Percentiles rank a stretch among this genome's conserved stretches.
These are phyloP conservation scores for Phytophthora hybrid DNA, from an alignment of 352 stramenopile genomes.

Conservation along the genomic window DNA sequence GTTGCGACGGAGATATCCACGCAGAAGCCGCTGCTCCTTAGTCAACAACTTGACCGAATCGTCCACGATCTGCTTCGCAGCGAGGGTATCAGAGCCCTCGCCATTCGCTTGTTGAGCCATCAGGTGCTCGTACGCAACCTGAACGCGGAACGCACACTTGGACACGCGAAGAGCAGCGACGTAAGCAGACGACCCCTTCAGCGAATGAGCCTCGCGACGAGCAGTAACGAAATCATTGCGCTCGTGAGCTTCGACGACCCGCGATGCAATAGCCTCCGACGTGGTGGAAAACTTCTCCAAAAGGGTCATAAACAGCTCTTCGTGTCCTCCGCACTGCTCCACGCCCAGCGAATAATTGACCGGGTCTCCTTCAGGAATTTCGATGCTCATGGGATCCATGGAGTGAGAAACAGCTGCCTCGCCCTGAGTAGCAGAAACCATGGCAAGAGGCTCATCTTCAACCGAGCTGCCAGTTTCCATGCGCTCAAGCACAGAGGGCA, in stretches of 20 bases:
- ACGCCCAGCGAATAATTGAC: conserved; percentile 80
- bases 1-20: conserved; percentile 80
- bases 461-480: conserved; percentile 38
- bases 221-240: conserved; percentile 54
- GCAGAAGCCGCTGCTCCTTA: conserved; percentile 68
- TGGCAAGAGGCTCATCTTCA: conserved; percentile 9
- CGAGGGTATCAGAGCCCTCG: conserved; percentile 29
- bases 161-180: conserved; percentile 76
- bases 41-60: conserved; percentile 49
- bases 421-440: background rate
- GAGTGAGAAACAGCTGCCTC: conserved; percentile 17
- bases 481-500: conserved; percentile 38
- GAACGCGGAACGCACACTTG: conserved; percentile 77
- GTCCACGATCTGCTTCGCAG: conserved; percentile 48
- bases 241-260: conserved; percentile 57
- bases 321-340: conserved; percentile 71
- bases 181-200: conserved; percentile 84
- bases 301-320: conserved; percentile 81
- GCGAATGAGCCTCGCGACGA: conserved; percentile 72
- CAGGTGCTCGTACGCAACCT: conserved; percentile 70
- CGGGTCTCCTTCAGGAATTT: conserved; percentile 77
- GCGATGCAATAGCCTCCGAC: conserved; percentile 52
- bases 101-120: conserved; percentile 37
- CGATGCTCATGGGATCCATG: conserved; percentile 44
- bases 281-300: conserved; percentile 64